Base-by-base conservation (phyloP, 768 basidiomycete species). In the Tylopilus felleus region DNA sequence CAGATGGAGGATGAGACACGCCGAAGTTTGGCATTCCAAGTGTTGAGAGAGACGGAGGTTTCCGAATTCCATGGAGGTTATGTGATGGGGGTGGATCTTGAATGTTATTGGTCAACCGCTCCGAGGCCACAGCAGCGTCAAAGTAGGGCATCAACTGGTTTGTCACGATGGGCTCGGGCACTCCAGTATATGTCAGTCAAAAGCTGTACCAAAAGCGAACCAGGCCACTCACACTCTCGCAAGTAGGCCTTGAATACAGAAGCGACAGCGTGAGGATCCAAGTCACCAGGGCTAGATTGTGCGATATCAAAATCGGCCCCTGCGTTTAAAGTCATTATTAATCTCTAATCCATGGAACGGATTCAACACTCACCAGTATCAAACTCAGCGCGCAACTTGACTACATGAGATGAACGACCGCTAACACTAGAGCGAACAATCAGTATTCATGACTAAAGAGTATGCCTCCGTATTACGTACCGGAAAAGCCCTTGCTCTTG, bases 191-290 rank as follows among this genome's bases (percentile, higher is more conserved):
- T 51, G 50, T 60, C 41, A 59, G 31, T 43, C 33, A 48, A 42
- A 46, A 14, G 39, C 29, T 38, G n/a, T 8, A 46, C 45, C 17
- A 5, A 52, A 52, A 40, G 45, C 16, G 21, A 31, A 55, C 14
- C 28, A 50, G 47, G 44, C 9, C 42, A 79, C 94, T 76, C 72
- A 96, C 94, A 74, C 80, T 97, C 93, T 52, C 95, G 87, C 40
- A 98, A 76, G 68, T 85, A 98, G 1, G 91, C 87, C 70, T 96
- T 97, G 74, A 96, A 97, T 28, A 96, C 75, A 23, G 91, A 90
- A 19, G 94, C 86, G 8, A 98, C 94, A 1, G 93, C 91, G 69
- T 98, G 93, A 44, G 95, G 95, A 65, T 98, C 95, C 33, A 98
- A 73, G 64, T 98, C 93, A 8, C 88, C 84, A 23, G 93, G 93